Conservation (phyloP, 2,329 filamentous ascomycete genomes). For the Exophiala aquamarina region DNA sequence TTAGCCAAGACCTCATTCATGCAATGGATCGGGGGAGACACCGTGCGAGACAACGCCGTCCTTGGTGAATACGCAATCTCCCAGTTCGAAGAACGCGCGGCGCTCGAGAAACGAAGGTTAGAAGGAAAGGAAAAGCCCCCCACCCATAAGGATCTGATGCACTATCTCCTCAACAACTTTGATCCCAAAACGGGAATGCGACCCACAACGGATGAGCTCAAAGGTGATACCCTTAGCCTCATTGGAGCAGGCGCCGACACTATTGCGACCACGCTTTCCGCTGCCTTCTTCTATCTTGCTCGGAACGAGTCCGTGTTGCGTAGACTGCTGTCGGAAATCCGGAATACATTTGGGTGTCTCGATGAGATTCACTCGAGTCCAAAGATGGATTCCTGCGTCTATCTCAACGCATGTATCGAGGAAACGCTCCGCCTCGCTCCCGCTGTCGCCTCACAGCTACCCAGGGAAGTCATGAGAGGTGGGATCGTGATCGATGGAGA, state of each 20-base stretch:
- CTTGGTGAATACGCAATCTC: constrained; percentile 15
- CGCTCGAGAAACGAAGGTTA: constrained; percentile 1
- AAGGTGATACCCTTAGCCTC: constrained; percentile 70
- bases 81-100: constrained; percentile 3
- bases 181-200: constrained; percentile 70
- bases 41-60: constrained; percentile 19
- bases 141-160: constrained; percentile 73
- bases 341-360: constrained; percentile 34
- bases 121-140: constrained; percentile 57
- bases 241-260: constrained; percentile 73
- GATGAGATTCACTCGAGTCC: constrained; percentile 41
- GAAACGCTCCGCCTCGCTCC: constrained; percentile 42
- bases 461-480: constrained; percentile 32
- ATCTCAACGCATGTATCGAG: constrained; percentile 43
- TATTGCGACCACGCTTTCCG: constrained; percentile 61
- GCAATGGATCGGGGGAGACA: constrained; percentile 23
- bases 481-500: constrained; percentile 34
- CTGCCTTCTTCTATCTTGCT: constrained; percentile 43
- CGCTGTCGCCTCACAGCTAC: constrained; percentile 29
- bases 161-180: constrained; percentile 69
- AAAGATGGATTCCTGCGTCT: constrained; percentile 38
- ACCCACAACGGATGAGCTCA: constrained; percentile 65
- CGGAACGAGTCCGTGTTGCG: constrained; percentile 33
- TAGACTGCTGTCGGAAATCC: constrained; percentile 35
- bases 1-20: constrained; percentile 19